Percentiles rank a stretch among this genome's conserved stretches.
These are phyloP conservation scores for Sugiyamaella americana DNA, from an alignment of 805 yeast species.

Conservation along the genomic window DNA sequence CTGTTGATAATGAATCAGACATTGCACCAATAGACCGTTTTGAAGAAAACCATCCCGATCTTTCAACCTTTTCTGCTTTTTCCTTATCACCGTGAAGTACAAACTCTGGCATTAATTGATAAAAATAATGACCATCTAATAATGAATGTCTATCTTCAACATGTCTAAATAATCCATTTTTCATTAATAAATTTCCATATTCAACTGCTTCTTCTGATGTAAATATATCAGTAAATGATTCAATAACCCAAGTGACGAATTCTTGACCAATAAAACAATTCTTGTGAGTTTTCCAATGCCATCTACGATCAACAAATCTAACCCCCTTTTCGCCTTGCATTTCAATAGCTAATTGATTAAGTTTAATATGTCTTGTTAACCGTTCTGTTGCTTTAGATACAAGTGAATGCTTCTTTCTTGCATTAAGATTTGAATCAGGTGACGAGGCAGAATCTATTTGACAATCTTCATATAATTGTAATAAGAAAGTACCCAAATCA, in stretches of 20 bases:
- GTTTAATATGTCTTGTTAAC: constrained; percentile 45
- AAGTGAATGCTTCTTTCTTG: constrained; percentile 35
- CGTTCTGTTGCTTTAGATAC: constrained; percentile 29
- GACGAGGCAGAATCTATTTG: constrained; percentile 7
- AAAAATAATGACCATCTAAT: constrained; percentile 89
- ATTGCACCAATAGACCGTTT: constrained; percentile 8
- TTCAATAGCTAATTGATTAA: constrained; percentile 53
- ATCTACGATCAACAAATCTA: constrained; percentile 66
- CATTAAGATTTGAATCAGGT: constrained; percentile 20
- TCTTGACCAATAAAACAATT: constrained; percentile 83
- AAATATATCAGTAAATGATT: constrained; percentile 70
- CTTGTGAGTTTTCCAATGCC: constrained; percentile 81
- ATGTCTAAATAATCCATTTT: constrained; percentile 64
- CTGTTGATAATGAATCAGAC: neutral
- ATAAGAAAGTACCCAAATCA: constrained; percentile 60
- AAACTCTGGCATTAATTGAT: constrained; percentile 58
- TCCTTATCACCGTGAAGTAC: constrained; percentile 21
- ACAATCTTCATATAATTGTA: constrained; percentile 42
- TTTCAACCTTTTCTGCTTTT: constrained; percentile 16
- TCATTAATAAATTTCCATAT: constrained; percentile 76
- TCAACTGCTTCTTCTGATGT: constrained; percentile 76
- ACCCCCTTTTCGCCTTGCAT: constrained; percentile 63
- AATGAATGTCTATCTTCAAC: constrained; percentile 80
- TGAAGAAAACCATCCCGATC: constrained; percentile 20
- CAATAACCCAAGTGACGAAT: constrained; percentile 77